phyloP scores from a whole-genome alignment of 2,329 filamentous ascomycete genomes.

The Teratosphaeria viscida region DNA sequence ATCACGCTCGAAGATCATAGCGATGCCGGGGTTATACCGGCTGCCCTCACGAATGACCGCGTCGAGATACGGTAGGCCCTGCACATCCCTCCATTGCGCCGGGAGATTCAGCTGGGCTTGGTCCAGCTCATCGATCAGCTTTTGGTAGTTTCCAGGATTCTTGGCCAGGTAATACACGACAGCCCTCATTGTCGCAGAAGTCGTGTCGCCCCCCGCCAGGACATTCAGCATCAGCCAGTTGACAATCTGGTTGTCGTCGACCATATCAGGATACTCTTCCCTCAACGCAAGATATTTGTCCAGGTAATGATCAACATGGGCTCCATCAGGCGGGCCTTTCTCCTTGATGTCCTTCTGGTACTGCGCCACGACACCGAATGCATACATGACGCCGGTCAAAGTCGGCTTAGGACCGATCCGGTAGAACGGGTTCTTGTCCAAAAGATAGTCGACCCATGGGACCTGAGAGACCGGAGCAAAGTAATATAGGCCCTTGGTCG shows the following conservation, averaged over 20 bases:
- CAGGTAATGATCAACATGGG: background rate
- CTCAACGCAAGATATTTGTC: constrained; percentile 6
- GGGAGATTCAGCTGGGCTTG: background rate
- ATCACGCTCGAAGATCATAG: constrained; percentile 39
- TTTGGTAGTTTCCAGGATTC: background rate
- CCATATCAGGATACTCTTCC: constrained; percentile 5
- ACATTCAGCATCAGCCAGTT: constrained; percentile 36
- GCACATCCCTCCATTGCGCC: background rate
- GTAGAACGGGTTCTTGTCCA: constrained; percentile 4
- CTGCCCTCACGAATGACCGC: constrained; percentile 26
- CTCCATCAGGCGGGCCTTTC: background rate
- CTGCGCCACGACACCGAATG: constrained; percentile 2
- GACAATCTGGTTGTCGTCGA: constrained; percentile 9
- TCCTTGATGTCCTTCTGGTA: constrained; percentile 4
- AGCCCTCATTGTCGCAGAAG: constrained; percentile 25
- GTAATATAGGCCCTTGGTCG: constrained; percentile 3
- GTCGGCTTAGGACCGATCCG: constrained; percentile 2
- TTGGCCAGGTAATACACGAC: constrained; percentile 13
- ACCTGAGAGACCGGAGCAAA: constrained; percentile 3
- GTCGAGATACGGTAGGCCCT: constrained; percentile 21
- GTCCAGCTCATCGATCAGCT: background rate
- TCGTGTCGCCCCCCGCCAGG: constrained; percentile 27
- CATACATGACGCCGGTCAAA: background rate
- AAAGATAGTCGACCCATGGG: constrained; percentile 3
- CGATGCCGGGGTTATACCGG: constrained; percentile 11